A percentile compares a stretch with the other conserved stretches of the same genome.
These are phyloP conservation scores for Trametes polyzona DNA, from an alignment of 1,284 basidiomycete genomes.

Conservation along the genomic window DNA sequence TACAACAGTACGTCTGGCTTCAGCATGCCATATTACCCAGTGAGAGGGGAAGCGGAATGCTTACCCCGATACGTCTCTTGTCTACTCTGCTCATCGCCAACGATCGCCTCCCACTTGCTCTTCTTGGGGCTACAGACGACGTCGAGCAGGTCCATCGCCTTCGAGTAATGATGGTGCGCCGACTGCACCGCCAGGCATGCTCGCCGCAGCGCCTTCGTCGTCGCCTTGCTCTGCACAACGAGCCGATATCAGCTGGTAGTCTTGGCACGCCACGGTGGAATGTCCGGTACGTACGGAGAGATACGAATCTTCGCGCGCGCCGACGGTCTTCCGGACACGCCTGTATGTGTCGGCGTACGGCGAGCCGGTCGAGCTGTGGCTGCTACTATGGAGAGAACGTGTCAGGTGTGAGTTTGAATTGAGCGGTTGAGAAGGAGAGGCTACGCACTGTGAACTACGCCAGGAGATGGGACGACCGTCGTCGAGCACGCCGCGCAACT, in stretches of 20 bases:
- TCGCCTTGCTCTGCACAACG: conserved; percentile 19
- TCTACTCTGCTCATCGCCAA: conserved; percentile 33
- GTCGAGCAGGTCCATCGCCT: conserved; percentile 30
- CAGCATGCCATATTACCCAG: too few relatives aligned
- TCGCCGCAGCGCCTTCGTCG: conserved; percentile 21
- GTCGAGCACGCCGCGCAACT: conserved; percentile 21
- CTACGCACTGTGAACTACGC: conserved; percentile 24
- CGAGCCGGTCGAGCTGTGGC: conserved; percentile 16
- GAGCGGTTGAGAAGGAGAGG: not conserved
- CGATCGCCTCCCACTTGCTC: conserved; percentile 24
- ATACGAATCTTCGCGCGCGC: conserved; percentile 24
- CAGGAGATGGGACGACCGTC: conserved; percentile 25
- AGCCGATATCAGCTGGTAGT: not conserved
- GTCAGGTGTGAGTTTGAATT: not conserved
- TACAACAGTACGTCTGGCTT: not conserved
- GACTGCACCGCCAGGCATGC: conserved; percentile 28
- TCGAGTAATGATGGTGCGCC: conserved; percentile 29
- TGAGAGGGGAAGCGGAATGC: not conserved
- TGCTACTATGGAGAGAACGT: not conserved
- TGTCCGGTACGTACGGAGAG: conserved; percentile 19
- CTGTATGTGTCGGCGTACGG: conserved; percentile 15
- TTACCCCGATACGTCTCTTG: conserved; percentile 29
- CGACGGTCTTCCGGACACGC: conserved; percentile 24
- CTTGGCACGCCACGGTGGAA: not conserved
- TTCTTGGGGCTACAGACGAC: conserved; percentile 30